Conservation (phyloP, 2,329 filamentous ascomycete genomes). For the Didymella sp. region DNA sequence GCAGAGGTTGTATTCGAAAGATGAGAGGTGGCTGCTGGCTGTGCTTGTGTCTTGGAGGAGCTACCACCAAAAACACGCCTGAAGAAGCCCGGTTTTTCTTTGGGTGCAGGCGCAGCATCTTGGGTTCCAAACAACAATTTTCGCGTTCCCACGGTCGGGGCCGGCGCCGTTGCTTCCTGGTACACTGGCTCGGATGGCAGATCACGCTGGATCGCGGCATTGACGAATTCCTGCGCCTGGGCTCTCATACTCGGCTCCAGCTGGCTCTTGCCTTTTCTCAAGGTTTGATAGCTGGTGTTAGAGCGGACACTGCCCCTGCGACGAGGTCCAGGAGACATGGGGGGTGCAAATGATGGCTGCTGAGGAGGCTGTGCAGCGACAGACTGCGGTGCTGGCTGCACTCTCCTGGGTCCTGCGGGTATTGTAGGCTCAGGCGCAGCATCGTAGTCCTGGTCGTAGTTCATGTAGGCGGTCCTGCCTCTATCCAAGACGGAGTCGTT, state of each 20-base stretch:
- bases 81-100: constrained; percentile 87
- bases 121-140: constrained; percentile 54
- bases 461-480: constrained; percentile 52
- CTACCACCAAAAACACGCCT: constrained; percentile 79
- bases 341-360: constrained; percentile 49
- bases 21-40: constrained; percentile 38
- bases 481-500: constrained; percentile 56
- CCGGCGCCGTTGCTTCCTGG: constrained; percentile 59
- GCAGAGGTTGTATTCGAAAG: constrained; percentile 20
- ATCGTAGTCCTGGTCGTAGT: constrained; percentile 69
- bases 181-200: constrained; percentile 55
- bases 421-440: constrained; percentile 87
- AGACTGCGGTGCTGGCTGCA: constrained; percentile 53
- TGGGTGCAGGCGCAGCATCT: constrained; percentile 50
- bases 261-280: constrained; percentile 53
- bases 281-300: constrained; percentile 55
- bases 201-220: constrained; percentile 53
- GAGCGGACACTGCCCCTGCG: constrained; percentile 67
- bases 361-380: constrained; percentile 49
- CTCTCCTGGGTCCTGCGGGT: constrained; percentile 75
- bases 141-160: constrained; percentile 60
- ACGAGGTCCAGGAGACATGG: constrained; percentile 54
- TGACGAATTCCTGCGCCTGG: constrained; percentile 58
- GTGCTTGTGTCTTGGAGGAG: constrained; percentile 64
- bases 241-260: constrained; percentile 52